A percentile compares a stretch with the other conserved stretches of the same genome.
Evolutionary conservation across 768 basidiomycete species (phyloP).

Genomic region (Clitopilus passeckerianus): DNA sequence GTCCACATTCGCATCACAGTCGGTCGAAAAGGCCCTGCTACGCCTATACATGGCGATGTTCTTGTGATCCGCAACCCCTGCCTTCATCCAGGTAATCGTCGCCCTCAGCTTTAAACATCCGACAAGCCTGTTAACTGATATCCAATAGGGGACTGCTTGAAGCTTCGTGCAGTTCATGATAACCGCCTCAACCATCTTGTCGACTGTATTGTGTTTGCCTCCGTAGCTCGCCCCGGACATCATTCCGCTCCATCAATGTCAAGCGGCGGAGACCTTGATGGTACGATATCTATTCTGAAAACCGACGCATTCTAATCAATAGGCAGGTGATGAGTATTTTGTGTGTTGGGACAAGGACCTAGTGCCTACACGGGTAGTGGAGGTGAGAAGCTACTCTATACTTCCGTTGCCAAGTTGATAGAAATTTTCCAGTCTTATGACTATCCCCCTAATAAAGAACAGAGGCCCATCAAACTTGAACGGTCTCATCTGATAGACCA

Average conservation of each 20-base stretch:
- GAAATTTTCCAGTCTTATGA: constrained; percentile 47
- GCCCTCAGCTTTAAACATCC: not conserved
- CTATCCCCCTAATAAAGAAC: constrained; percentile 61
- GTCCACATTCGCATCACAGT: constrained; percentile 57
- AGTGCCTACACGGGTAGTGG: constrained; percentile 47
- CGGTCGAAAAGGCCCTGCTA: constrained; percentile 44
- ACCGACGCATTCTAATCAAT: no score
- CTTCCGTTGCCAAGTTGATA: not conserved
- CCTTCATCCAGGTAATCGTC: constrained; percentile 51
- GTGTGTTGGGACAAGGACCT: constrained; percentile 68
- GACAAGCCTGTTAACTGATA: not conserved
- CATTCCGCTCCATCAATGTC: constrained; percentile 67
- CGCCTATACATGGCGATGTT: constrained; percentile 56
- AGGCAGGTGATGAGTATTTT: constrained; percentile 57
- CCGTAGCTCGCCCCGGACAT: constrained; percentile 48
- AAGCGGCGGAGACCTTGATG: constrained; percentile 64
- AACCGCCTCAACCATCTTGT: constrained; percentile 48
- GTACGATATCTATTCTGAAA: constrained; percentile 15
- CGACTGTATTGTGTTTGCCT: constrained; percentile 66
- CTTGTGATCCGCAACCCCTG: constrained; percentile 67
- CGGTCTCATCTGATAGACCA: constrained; percentile 58
- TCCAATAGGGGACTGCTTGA: constrained; percentile 57
- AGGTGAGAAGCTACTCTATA: constrained; percentile 29
- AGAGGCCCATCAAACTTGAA: constrained; percentile 38
- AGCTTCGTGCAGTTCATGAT: constrained; percentile 53